Conservation (phyloP, 31 red algal genomes). For the Endocladia muricata region DNA sequence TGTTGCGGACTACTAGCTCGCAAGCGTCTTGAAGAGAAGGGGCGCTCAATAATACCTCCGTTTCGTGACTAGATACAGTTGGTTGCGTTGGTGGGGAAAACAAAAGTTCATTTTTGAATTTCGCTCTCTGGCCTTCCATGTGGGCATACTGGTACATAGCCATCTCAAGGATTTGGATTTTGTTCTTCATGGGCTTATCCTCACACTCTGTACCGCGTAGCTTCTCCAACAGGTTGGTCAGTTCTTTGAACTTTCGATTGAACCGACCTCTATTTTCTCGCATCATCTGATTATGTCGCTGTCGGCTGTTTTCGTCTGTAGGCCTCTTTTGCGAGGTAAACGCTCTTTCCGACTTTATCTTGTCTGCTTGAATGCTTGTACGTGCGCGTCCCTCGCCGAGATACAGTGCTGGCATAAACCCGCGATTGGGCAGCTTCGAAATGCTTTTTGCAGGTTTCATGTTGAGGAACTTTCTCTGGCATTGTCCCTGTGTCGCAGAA, state of each 20-base stretch:
- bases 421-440: not conserved
- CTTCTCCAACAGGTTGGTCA: constrained; percentile 8
- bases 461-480: not conserved
- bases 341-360: not conserved
- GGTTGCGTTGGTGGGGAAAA: constrained; percentile 20
- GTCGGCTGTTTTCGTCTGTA: constrained; percentile 19
- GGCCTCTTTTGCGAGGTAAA: constrained; percentile 10
- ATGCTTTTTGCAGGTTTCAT: not conserved
- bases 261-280: constrained; percentile 35
- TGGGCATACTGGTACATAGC: constrained; percentile 46
- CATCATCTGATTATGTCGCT: constrained; percentile 56
- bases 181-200: constrained; percentile 60
- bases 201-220: not conserved
- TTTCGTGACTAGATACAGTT: constrained; percentile 1
- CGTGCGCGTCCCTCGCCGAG: not conserved
- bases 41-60: not conserved
- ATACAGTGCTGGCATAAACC: not conserved
- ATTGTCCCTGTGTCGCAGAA: not conserved
- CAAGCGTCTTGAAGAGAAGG: constrained; percentile 20
- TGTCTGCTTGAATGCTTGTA: not conserved
- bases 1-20: constrained; percentile 18
- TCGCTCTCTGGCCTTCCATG: constrained; percentile 26
- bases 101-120: constrained; percentile 15
- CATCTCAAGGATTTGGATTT: constrained; percentile 42
- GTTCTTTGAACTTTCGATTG: constrained; percentile 44